Conservation (phyloP, 495 filamentous ascomycete genomes). For the Tuber melanosporum region DNA sequence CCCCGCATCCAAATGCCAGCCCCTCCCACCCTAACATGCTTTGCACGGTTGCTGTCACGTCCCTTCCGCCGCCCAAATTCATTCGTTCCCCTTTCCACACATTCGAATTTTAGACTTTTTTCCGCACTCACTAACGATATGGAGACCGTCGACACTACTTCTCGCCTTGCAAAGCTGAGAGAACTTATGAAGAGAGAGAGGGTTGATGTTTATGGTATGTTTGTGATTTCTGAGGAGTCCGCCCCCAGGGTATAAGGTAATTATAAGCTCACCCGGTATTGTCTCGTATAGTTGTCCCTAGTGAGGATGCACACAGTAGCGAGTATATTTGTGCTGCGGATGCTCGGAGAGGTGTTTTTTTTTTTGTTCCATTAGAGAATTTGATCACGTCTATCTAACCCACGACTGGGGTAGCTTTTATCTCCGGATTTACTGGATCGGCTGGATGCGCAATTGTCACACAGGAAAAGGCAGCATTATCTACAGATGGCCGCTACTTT, state of each 20-base stretch:
- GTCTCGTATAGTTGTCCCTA: constrained; percentile 69
- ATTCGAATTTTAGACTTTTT: constrained; percentile 42
- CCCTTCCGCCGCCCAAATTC: constrained; percentile 19
- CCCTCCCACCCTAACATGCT: constrained; percentile 24
- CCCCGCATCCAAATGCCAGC: constrained; percentile 37
- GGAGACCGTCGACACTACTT: constrained; percentile 75
- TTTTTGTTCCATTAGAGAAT: constrained; percentile 8
- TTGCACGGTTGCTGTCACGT: constrained; percentile 16
- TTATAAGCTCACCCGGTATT: constrained; percentile 19
- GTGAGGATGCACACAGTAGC: constrained; percentile 94
- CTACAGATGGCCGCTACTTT: constrained; percentile 97
- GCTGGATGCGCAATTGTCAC: constrained; percentile 90
- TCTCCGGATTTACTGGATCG: constrained; percentile 92
- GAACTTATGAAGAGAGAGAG: constrained; percentile 71
- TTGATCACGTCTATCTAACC: constrained; percentile 22
- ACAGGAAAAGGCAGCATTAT: constrained; percentile 75
- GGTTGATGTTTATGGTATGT: constrained; percentile 86
- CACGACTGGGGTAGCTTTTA: constrained; percentile 54
- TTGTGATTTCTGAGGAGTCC: constrained; percentile 9
- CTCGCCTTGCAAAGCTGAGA: constrained; percentile 68
- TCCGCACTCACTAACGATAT: constrained; percentile 54
- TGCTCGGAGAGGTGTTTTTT: constrained; percentile 63
- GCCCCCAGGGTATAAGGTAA: constrained; percentile 21
- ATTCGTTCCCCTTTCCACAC: constrained; percentile 11
- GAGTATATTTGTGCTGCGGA: constrained; percentile 97